Base-by-base conservation (phyloP, 257 asterid species). In the Dorcoceras hygrometricum region DNA sequence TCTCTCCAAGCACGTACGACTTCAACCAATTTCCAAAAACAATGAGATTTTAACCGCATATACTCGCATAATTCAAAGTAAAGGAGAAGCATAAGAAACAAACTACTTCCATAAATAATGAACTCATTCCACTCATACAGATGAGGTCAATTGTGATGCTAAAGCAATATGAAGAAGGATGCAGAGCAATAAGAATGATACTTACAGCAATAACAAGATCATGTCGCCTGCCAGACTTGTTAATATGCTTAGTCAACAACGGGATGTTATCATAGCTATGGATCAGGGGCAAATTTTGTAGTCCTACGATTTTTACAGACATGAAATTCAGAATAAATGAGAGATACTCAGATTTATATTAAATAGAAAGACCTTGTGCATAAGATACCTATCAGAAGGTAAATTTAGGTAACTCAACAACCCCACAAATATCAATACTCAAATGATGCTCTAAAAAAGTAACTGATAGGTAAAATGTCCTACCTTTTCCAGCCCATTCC, bases 1-100 rank as follows among this genome's bases (percentile, higher is more conserved):
- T 80, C 85, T 93, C 99, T 31, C 99, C 97, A 55, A 90, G 95
- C 77, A 93, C 99, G 32, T 93, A 88, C 18, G 99, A 93, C 99
- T 93, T 78, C 76, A 65, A 68, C 75, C 65, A 43, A 85, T 46
- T 23, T 62, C 63, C 79, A 6, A 59, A 69, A 54, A 75, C 66
- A 71, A 24, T 28, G 70, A 24, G 59, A 67, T 24, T 53, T 57
- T 59, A 62, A 72, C 65, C 71, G 46, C 26, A 57, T 7, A 57
- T 54, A 20, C 55, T 59, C 23, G 68, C 55, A 63, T 39, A 75
- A 60, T 60, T 34, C 20, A 26, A 26, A 55, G 62, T 7, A 62
- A 58, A 29, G 55, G 46, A 65, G 11, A 55, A 63, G 74, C 53
- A 50, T n/a, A n/a, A n/a, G 58, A 14, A 63, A 31, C 20, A 70